Conservation (phyloP, 78 protist genomes). For the Emiliania huxleyi region DNA sequence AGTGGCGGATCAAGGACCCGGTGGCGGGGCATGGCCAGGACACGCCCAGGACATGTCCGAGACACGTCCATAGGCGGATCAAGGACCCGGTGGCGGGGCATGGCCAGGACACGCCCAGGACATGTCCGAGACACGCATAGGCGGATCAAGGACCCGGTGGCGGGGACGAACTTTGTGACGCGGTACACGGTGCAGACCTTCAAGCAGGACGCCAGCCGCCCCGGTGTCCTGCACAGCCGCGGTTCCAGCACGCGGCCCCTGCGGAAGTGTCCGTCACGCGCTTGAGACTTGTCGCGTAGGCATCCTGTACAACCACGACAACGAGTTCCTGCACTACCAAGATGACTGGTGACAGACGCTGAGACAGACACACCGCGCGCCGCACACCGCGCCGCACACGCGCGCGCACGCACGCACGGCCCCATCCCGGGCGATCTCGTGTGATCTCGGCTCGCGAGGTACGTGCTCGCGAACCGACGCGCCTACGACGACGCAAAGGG, state of each 20-base stretch:
- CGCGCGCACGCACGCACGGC: too few species aligned
- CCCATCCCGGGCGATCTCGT: too few species aligned
- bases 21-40: too few species aligned
- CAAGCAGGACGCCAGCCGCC: not conserved
- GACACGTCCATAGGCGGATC: not conserved
- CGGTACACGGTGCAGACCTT: not conserved
- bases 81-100: not conserved
- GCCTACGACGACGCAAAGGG: not conserved
- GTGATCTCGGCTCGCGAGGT: not conserved
- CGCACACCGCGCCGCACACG: too few species aligned
- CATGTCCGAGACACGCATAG: not conserved
- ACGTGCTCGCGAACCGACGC: not conserved
- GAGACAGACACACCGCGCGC: too few species aligned
- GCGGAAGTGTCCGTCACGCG: too few species aligned
- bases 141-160: not conserved
- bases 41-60: too few species aligned
- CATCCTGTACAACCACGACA: constrained; percentile 31
- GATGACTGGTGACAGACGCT: not conserved
- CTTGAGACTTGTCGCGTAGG: too few species aligned
- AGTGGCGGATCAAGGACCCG: constrained; percentile 5
- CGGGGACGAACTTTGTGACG: not conserved
- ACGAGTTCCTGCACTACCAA: constrained; percentile 26
- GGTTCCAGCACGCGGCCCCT: too few species aligned
- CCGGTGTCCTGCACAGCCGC: constrained; percentile 1
- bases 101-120: too few species aligned